A percentile compares a stretch with the other conserved stretches of the same genome.
These are phyloP conservation scores for Yarrowia divulgata DNA, from an alignment of 805 yeast genomes.

Conservation along the genomic window DNA sequence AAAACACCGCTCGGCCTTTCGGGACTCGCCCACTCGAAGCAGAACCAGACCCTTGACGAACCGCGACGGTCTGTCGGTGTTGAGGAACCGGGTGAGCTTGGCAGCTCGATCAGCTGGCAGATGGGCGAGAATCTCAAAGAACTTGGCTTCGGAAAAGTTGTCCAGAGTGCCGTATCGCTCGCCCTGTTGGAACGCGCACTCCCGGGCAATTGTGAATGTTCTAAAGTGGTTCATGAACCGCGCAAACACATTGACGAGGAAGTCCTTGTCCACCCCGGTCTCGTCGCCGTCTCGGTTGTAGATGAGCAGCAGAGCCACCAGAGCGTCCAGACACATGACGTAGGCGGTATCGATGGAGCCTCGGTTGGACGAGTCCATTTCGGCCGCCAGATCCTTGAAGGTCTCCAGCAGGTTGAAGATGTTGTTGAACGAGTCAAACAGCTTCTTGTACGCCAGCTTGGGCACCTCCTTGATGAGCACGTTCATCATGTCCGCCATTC, in stretches of 20 bases:
- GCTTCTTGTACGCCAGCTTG: constrained; percentile 20
- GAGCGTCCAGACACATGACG: constrained; percentile 14
- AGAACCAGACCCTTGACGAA: constrained; percentile 34
- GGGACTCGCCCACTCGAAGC: constrained; percentile 19
- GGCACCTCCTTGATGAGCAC: constrained; percentile 16
- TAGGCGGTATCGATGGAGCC: constrained; percentile 32
- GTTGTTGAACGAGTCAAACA: constrained; percentile 14
- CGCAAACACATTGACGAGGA: neutral
- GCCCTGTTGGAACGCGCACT: constrained; percentile 36
- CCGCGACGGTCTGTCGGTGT: neutral
- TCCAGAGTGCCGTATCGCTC: constrained; percentile 30
- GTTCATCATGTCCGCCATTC: constrained; percentile 20
- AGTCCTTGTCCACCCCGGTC: neutral
- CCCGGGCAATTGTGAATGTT: constrained; percentile 27
- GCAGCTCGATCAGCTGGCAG: constrained; percentile 22
- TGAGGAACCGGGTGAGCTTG: constrained; percentile 22
- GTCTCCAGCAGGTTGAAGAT: neutral
- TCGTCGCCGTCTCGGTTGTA: constrained; percentile 27
- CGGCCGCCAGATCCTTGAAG: neutral
- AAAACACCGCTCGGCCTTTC: constrained; percentile 36
- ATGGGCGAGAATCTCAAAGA: neutral
- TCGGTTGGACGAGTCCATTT: neutral
- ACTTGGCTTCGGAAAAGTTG: constrained; percentile 6
- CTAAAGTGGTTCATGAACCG: constrained; percentile 12
- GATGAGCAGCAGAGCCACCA: constrained; percentile 9